A percentile compares a stretch with the other conserved stretches of the same genome.
These are phyloP conservation scores for Triticum monococcum DNA, from an alignment of 176 grass and related monocot genomes.

Conservation along the genomic window DNA sequence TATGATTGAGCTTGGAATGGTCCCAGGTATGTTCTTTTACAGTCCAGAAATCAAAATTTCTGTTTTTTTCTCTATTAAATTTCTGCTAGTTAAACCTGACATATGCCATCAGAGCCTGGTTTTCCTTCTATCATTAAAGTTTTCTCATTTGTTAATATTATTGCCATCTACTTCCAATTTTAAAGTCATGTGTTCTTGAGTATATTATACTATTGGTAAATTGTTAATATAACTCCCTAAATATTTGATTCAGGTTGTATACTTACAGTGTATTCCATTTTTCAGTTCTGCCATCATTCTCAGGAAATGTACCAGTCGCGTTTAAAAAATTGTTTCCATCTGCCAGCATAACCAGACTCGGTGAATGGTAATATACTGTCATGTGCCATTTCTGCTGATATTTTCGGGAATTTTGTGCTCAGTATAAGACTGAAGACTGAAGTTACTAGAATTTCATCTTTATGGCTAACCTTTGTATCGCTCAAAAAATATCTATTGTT, in stretches of 20 bases:
- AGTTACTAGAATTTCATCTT: not conserved
- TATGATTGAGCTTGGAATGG: conserved; percentile 94
- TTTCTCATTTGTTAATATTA: not conserved
- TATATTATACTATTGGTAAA: conserved; percentile 14
- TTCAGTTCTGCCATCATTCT: conserved; percentile 95
- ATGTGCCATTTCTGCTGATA: conserved; percentile 21
- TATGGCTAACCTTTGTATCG: not conserved
- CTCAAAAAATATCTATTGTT: not conserved
- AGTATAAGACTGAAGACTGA: not conserved
- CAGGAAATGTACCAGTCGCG: conserved; percentile 88
- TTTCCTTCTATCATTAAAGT: conserved; percentile 1
- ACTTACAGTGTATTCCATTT: conserved; percentile 31
- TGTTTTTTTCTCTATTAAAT: conserved; percentile 1
- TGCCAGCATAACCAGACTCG: conserved; percentile 86
- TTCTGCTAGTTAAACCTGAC: conserved; percentile 11
- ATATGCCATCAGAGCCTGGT: not conserved
- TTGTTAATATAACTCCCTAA: conserved; percentile 10
- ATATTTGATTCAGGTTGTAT: conserved; percentile 15
- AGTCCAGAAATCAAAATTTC: not conserved
- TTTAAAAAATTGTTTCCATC: conserved; percentile 80
- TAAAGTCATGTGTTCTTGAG: not conserved
- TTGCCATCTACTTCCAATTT: not conserved
- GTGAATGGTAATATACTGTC: conserved; percentile 74
- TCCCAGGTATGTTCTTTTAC: conserved; percentile 63
- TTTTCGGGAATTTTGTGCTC: conserved; percentile 2